phyloP scores from a whole-genome alignment of 108 stramenopile genomes.

The Mediolabrus comicus region DNA sequence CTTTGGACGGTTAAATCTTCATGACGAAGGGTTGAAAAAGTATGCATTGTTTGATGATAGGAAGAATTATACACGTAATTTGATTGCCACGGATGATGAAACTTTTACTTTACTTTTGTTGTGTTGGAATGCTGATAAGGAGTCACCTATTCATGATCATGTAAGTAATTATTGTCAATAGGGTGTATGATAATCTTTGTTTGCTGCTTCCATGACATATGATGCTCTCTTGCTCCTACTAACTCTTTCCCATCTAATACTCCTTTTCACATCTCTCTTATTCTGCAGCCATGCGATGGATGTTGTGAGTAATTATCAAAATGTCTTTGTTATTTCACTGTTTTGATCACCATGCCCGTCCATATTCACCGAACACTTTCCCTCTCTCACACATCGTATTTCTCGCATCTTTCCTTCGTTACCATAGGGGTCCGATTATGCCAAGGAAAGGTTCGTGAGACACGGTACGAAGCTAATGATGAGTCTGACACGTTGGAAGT shows the following conservation, averaged over 20 bases:
- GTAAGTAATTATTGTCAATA: no score
- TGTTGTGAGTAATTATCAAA: no score
- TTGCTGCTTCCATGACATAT: no score
- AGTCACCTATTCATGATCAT: slow-evolving; percentile 82
- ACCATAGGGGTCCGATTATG: slow-evolving; percentile 76
- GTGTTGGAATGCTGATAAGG: slow-evolving; percentile 86
- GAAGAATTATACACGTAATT: slow-evolving; percentile 81
- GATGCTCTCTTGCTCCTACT: no score
- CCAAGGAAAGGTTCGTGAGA: slow-evolving; percentile 63
- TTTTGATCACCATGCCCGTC: no score
- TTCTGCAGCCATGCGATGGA: slow-evolving; percentile 60
- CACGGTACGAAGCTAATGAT: slow-evolving; percentile 51
- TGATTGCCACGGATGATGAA: slow-evolving; percentile 79
- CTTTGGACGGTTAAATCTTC: slow-evolving; percentile 40
- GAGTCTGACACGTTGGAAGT: slow-evolving; percentile 28
- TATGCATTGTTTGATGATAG: slow-evolving; percentile 51
- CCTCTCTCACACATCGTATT: no score
- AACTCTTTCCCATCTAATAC: no score
- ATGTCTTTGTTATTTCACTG: no score
- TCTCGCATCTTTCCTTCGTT: no score
- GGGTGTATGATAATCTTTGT: no score
- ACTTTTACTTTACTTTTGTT: slow-evolving; percentile 83
- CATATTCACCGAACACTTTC: no score
- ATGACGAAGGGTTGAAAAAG: slow-evolving; percentile 38
- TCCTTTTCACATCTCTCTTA: no score